A percentile compares a stretch with the other conserved stretches of the same genome.
phyloP scores from a whole-genome alignment of 495 filamentous ascomycete species.

The Lasiosphaeria ovina region DNA sequence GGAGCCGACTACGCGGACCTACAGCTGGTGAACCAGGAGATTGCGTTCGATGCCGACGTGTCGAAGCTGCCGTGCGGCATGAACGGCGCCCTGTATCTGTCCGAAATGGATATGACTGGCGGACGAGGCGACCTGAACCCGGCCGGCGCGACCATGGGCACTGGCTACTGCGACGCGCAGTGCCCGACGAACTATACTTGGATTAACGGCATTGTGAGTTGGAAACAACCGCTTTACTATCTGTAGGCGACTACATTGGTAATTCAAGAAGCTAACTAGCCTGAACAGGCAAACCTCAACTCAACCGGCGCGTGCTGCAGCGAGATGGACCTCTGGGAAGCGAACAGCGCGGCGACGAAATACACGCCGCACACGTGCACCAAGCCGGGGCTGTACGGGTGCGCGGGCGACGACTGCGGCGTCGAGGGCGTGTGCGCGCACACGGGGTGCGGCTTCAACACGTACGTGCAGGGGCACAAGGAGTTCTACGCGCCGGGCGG shows the following conservation, averaged over 20 bases:
- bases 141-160: constrained; percentile 63
- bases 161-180: constrained; percentile 71
- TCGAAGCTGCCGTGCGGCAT: constrained; percentile 61
- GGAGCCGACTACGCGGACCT: constrained; percentile 59
- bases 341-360: constrained; percentile 54
- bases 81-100: constrained; percentile 67
- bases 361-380: constrained; percentile 60
- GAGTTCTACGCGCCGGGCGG: constrained; percentile 49
- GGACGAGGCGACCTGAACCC: constrained; percentile 55
- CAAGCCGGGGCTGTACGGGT: constrained; percentile 47
- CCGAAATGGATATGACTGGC: constrained; percentile 60
- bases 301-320: constrained; percentile 57
- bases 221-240: background rate
- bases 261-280: background rate
- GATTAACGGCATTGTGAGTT: constrained; percentile 55
- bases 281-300: constrained; percentile 46
- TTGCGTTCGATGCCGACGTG: constrained; percentile 64
- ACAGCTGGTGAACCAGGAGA: constrained; percentile 56
- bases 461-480: constrained; percentile 56
- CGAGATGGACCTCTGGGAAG: constrained; percentile 67
- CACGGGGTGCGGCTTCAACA: constrained; percentile 65
- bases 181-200: constrained; percentile 54
- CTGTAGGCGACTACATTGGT: background rate
- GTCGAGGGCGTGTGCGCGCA: constrained; percentile 60
- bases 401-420: constrained; percentile 49